Percentiles rank a stretch among this genome's conserved stretches.
These are phyloP conservation scores for Vitis rupestris DNA, from an alignment of 164 flowering plant species.

Conservation along the genomic window DNA sequence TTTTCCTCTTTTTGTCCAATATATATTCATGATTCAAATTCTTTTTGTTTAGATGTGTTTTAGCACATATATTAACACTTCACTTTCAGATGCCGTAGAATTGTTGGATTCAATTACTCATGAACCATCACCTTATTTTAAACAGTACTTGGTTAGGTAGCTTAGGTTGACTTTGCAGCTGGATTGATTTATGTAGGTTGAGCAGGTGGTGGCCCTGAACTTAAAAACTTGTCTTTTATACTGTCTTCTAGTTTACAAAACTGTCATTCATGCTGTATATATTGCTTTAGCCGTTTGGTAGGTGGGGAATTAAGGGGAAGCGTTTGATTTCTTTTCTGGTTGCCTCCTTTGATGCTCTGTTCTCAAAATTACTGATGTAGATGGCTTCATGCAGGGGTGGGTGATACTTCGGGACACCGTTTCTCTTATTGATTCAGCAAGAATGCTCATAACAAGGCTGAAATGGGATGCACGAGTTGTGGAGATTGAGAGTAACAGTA, in stretches of 20 bases:
- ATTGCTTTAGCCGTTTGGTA: background rate
- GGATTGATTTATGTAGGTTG: too few relatives aligned
- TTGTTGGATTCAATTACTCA: too few relatives aligned
- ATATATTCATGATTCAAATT: too few relatives aligned
- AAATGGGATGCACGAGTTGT: conserved; percentile 97
- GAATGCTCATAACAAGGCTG: conserved; percentile 61
- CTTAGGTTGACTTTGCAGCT: too few relatives aligned
- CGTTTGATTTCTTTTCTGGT: background rate
- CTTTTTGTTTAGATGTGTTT: too few relatives aligned
- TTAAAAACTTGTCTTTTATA: background rate
- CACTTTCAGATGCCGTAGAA: too few relatives aligned
- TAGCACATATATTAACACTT: too few relatives aligned
- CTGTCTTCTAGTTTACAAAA: background rate
- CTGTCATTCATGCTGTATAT: background rate
- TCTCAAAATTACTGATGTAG: conserved; percentile 2
- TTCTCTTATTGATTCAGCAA: conserved; percentile 58
- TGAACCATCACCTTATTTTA: too few relatives aligned
- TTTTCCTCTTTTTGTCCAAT: too few relatives aligned
- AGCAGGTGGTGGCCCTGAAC: too few relatives aligned
- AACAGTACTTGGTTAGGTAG: too few relatives aligned
- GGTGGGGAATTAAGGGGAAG: background rate
- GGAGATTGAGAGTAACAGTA: conserved; percentile 71
- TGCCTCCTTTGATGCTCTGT: background rate
- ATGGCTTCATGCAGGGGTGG: conserved; percentile 76
- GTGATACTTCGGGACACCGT: conserved; percentile 68